Conservation (phyloP, 2,329 filamentous ascomycete genomes). For the Gremmenia infestans region DNA sequence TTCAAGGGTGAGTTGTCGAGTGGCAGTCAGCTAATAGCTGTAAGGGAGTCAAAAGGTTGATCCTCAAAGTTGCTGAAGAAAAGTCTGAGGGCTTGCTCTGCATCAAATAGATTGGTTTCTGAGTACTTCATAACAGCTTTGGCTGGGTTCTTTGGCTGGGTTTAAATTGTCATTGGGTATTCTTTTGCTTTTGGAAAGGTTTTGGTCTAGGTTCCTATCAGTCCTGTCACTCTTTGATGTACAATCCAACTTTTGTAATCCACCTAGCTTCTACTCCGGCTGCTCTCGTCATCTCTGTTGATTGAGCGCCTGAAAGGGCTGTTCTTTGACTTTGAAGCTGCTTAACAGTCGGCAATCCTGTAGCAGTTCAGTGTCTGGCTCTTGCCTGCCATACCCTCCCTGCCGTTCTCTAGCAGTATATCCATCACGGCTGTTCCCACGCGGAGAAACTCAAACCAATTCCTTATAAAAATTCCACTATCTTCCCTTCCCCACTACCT, state of each 20-base stretch:
- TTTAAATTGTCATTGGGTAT: too few relatives aligned
- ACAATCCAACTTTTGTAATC: too few relatives aligned
- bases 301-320: too few relatives aligned
- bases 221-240: too few relatives aligned
- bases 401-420: background rate
- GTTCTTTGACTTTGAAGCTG: too few relatives aligned
- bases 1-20: conserved; percentile 12
- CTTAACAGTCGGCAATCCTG: too few relatives aligned
- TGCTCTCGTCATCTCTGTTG: too few relatives aligned
- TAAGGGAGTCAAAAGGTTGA: background rate
- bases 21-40: conserved; percentile 3
- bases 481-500: conserved; percentile 3
- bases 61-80: background rate
- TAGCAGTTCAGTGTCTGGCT: too few relatives aligned
- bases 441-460: background rate
- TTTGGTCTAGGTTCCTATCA: too few relatives aligned
- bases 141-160: too few relatives aligned
- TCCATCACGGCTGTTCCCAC: background rate
- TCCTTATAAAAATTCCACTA: background rate
- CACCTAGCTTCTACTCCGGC: too few relatives aligned
- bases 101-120: background rate
- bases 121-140: background rate
- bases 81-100: background rate
- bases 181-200: too few relatives aligned
- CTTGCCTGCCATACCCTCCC: background rate